Evolutionary conservation across 495 filamentous ascomycete genomes (phyloP), one percentile per base, ranked within the genome.

Genomic region (Lepraria neglecta): DNA sequence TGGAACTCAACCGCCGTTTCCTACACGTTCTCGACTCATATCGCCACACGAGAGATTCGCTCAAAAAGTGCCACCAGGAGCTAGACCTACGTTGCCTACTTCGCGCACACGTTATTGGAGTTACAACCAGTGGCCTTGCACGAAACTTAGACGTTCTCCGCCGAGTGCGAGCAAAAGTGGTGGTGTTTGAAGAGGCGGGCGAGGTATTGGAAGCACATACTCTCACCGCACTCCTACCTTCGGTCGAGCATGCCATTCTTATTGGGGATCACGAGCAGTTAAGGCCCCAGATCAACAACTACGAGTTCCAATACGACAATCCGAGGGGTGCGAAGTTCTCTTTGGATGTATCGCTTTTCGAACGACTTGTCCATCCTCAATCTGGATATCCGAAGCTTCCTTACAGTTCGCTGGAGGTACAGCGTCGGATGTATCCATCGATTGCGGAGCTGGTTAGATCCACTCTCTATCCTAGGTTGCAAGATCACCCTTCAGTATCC

Each of bases 231-330:
- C 67, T 95, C 0, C 67, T 92, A 31, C 88, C 87, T 2, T 81
- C 79, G 0, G 70, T 91, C 5, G 82, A 92, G 66, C 89, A 92
- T 63, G 72, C 76, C 33, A 89, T 92, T 61, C 77, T 86, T 17
- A 91, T 94, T 61, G 88, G 89, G 0, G 89, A 94, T 67, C 88
- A 92, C 65, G 73, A 76, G 6, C 87, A 94, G 62, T 77, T 92
- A 9, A 79, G 86, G 6, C 89, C 89, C 4, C 80, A 84, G 58
- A 81, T 89, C 42, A 75, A 84, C 15, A 88, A 85, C 60, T 86
- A 85, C 64, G 76, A 83, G 0, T 73, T 90, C 4, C 79, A 78
- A 15, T 73, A 74, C n/a, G 85, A 88, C 52, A 87, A 78, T 63
- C 68, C 67, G 0, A 64, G 66, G 45, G 85, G 86, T 4, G 65